A percentile compares a stretch with the other conserved stretches of the same genome.
These are phyloP conservation scores for Lipomyces yamadae DNA, from an alignment of 805 yeast species.

Conservation along the genomic window DNA sequence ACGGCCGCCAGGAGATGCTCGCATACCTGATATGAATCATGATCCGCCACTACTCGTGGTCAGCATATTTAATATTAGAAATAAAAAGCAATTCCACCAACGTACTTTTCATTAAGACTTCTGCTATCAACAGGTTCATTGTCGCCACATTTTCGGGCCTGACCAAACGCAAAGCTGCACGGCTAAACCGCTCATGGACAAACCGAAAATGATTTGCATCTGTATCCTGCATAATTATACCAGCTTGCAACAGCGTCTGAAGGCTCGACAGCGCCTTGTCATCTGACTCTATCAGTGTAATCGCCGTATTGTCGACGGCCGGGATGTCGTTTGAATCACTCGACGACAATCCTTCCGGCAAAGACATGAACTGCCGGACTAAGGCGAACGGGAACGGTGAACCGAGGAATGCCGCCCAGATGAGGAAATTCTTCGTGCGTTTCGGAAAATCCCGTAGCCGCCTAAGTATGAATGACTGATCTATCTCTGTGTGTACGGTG, in stretches of 20 bases:
- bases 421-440: slow-evolving; percentile 26
- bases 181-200: slow-evolving; percentile 18
- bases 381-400: slow-evolving; percentile 32
- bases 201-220: slow-evolving; percentile 23
- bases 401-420: slow-evolving; percentile 36
- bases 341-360: slow-evolving; percentile 28
- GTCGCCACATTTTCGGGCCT: slow-evolving; percentile 23
- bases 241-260: slow-evolving; percentile 31
- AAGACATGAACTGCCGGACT: slow-evolving; percentile 25
- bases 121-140: slow-evolving; percentile 34
- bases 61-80: neutral
- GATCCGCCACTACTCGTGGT: slow-evolving; percentile 9
- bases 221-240: slow-evolving; percentile 17
- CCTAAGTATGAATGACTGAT: slow-evolving; percentile 26
- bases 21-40: slow-evolving; percentile 20
- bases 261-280: slow-evolving; percentile 35
- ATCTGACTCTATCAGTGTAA: slow-evolving; percentile 26
- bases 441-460: slow-evolving; percentile 35
- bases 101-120: slow-evolving; percentile 28
- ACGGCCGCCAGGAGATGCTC: slow-evolving; percentile 31
- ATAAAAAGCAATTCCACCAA: neutral
- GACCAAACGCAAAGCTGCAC: slow-evolving; percentile 25
- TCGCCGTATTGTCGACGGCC: slow-evolving; percentile 14
- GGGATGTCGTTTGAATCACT: slow-evolving; percentile 27
- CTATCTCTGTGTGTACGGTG: slow-evolving; percentile 24